Base-by-base conservation (phyloP, 1,284 basidiomycete genomes). In the Ustilago lituana region DNA sequence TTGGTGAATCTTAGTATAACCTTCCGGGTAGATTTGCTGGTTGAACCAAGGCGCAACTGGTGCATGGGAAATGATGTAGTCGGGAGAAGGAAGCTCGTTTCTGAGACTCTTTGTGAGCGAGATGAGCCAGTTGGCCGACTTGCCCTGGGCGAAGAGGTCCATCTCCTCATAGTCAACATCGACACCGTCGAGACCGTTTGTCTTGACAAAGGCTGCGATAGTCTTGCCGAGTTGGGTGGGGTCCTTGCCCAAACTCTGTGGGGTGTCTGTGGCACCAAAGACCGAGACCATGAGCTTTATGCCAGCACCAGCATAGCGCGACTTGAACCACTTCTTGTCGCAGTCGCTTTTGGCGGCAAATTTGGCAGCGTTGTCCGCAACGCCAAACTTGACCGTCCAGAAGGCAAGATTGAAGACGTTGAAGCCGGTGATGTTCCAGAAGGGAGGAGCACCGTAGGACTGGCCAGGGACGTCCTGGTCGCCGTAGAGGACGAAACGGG, bases 151-250 rank as follows among this genome's bases (percentile, higher is more conserved):
- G 22, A 77, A 68, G 14, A 64, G 60, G 22, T 61, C 86, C 51
- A 60, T 64, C 57, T 86, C 86, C 79, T 87, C 86, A 53, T 86
- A 88, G 76, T 88, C 87, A 36, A 88, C 84, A 46, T 88, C 87
- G 35, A 88, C 79, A 32, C 87, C 88, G 62, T 88, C 85, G 15
- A 88, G 77, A 20, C 83, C 82, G 65, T 85, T 86, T 43, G 85
- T 51, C 59, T 83, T 85, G 52, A 87, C 81, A 5, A 82, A 80
- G 14, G 83, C 83, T 0, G 79, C 80, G 24, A 77, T 58, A 26
- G 49, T 59, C 38, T 55, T 60, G 22, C 68, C 66, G 23, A 77
- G 53, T 14, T 36, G 38, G 10, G 39, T 49, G 1, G 63, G 51
- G 19, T 72, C 53, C 31, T 51, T 46, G 3, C 69, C 63, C 23